Evolutionary conservation across 495 filamentous ascomycete species (phyloP).

Genomic region (Aspergillus incahuasiensis): DNA sequence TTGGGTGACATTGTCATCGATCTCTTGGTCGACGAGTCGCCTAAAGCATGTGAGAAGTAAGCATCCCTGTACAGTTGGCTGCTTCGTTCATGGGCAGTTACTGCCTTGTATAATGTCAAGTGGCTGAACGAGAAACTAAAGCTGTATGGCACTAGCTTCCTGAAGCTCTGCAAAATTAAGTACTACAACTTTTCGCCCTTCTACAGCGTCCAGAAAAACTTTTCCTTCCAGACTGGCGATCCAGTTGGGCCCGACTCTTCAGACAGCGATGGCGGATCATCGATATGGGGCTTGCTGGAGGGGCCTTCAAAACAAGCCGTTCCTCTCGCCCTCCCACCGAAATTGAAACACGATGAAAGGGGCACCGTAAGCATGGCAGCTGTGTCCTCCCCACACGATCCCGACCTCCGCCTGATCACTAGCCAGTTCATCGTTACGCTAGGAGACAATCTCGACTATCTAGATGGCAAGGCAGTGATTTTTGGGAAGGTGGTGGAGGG

Average conservation of each 20-base stretch:
- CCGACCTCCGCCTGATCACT: constrained; percentile 72
- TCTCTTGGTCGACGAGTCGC: constrained; percentile 78
- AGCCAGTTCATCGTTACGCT: constrained; percentile 91
- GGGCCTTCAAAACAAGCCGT: constrained; percentile 73
- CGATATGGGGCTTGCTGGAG: constrained; percentile 83
- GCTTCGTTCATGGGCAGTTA: constrained; percentile 10
- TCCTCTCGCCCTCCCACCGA: constrained; percentile 73
- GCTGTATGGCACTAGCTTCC: constrained; percentile 60
- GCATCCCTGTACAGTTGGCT: constrained; percentile 23
- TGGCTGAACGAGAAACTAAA: constrained; percentile 51
- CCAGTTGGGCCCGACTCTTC: constrained; percentile 77
- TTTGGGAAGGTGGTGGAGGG: constrained; percentile 94
- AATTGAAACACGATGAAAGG: constrained; percentile 76
- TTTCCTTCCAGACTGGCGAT: constrained; percentile 93
- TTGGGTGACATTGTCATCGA: constrained; percentile 92
- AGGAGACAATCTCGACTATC: constrained; percentile 78
- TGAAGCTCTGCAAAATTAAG: constrained; percentile 96
- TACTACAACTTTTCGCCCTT: constrained; percentile 96
- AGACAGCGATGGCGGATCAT: constrained; percentile 84
- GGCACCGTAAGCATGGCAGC: constrained; percentile 96
- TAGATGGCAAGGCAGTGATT: constrained; percentile 88
- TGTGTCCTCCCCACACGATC: constrained; percentile 66
- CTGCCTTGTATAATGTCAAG: constrained; percentile 20
- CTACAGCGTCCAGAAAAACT: constrained; percentile 81
- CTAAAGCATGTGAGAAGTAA: constrained; percentile 88